Conservation (phyloP, 371 early-diverging fungal species). For the Rhizopus arrhizus region DNA sequence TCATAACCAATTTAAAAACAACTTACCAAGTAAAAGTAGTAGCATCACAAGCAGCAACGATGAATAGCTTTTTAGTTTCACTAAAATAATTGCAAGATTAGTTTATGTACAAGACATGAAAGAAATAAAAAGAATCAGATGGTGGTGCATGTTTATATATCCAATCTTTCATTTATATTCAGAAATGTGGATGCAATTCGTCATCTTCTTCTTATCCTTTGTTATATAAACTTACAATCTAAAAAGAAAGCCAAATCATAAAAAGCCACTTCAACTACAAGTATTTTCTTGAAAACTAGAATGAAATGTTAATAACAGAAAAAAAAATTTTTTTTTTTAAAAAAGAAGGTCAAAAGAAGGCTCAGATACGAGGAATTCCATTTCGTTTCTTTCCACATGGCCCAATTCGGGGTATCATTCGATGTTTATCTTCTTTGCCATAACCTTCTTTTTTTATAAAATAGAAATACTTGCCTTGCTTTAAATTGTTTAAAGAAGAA, state of each 20-base stretch:
- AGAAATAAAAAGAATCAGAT: slow-evolving; percentile 40
- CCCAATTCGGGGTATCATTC: slow-evolving; percentile 24
- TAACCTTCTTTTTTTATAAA: slow-evolving; percentile 6
- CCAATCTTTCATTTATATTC: slow-evolving; percentile 37
- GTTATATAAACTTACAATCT: neutral
- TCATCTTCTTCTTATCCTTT: slow-evolving; percentile 27
- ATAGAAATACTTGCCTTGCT: slow-evolving; percentile 28
- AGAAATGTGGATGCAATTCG: slow-evolving; percentile 32
- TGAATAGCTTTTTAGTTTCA: neutral
- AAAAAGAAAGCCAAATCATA: no score
- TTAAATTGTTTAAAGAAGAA: neutral
- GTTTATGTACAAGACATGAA: neutral
- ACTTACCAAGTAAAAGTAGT: neutral
- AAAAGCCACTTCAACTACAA: no score
- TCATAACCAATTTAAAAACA: neutral
- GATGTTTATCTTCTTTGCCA: slow-evolving; percentile 33
- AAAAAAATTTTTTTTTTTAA: slow-evolving; percentile 1
- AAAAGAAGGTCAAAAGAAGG: slow-evolving; percentile 3
- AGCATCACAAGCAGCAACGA: neutral
- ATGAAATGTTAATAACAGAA: neutral
- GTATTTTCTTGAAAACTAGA: no score
- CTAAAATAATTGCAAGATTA: neutral
- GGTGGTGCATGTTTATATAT: slow-evolving; percentile 50
- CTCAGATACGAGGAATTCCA: slow-evolving; percentile 49
- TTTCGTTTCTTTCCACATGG: slow-evolving; percentile 35